Base-by-base conservation (phyloP, 129 eudicot species). In the Erigeron canadensis region DNA sequence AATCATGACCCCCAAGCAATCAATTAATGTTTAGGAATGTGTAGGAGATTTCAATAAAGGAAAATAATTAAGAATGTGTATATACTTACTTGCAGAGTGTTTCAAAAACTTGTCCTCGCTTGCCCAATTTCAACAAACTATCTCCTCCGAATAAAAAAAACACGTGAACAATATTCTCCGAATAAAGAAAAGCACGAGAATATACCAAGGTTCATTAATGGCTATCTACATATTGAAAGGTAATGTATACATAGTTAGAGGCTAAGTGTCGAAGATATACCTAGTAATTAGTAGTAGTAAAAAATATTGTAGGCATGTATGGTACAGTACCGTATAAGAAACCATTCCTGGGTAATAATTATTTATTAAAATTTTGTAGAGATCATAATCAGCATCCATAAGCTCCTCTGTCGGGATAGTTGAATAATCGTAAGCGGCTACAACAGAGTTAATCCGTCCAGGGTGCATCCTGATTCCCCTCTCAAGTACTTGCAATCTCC, bases 261-360 rank as follows among this genome's bases (percentile, higher is more conserved):
- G n/a, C n/a, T n/a, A n/a, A n/a, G n/a, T n/a, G n/a, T n/a, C n/a
- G n/a, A n/a, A n/a, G n/a, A n/a, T n/a, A n/a, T n/a, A n/a, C n/a
- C n/a, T n/a, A n/a, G n/a, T n/a, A n/a, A n/a, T n/a, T n/a, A n/a
- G n/a, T n/a, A n/a, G n/a, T n/a, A n/a, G n/a, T n/a, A n/a, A n/a
- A n/a, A n/a, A n/a, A n/a, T n/a, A n/a, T n/a, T n/a, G n/a, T n/a
- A n/a, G n/a, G n/a, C n/a, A n/a, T n/a, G n/a, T n/a, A n/a, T n/a
- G n/a, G n/a, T 4, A 7, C 13, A 11, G 8, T 16, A 89, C 90
- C 89, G 84, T 86, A 10, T 84, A 79, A 18, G 96, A 91, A 54
- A 89, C 90, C 87, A 86, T 84, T 82, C 84, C 96, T 8, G 96
- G 96, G 69, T 89, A 89, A 70, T 89, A 89, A 70, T 89, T 89